Percentiles rank a stretch among this genome's conserved stretches.
Conservation (phyloP, 345 rosid genomes). For the sweet orange (Citrus sinensis) region DVS_A1.0 CM039167.1:18592001-18592500, state of each 20-base stretch:
- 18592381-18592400: not conserved
- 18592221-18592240: too few species aligned
- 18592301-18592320: not conserved
- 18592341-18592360: not conserved
- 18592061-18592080: constrained; percentile 65
- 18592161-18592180: constrained; percentile 35
- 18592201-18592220: not conserved
- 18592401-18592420: too few species aligned
- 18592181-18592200: constrained; percentile 45
- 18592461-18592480: not conserved
- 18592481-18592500: not conserved
- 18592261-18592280: too few species aligned
- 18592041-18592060: constrained; percentile 63
- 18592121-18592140: constrained; percentile 19
- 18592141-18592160: constrained; percentile 4
- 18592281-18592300: too few species aligned
- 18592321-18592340: not conserved
- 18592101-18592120: constrained; percentile 57
- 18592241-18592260: too few species aligned
- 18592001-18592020: constrained; percentile 65
- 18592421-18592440: not conserved
- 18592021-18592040: constrained; percentile 54
- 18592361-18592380: too few species aligned
- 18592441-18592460: not conserved
- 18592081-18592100: constrained; percentile 53